Evolutionary conservation across 225 moss, liverwort and hornwort genomes (phyloP).

Genomic region (Physcomitrium patens): DNA sequence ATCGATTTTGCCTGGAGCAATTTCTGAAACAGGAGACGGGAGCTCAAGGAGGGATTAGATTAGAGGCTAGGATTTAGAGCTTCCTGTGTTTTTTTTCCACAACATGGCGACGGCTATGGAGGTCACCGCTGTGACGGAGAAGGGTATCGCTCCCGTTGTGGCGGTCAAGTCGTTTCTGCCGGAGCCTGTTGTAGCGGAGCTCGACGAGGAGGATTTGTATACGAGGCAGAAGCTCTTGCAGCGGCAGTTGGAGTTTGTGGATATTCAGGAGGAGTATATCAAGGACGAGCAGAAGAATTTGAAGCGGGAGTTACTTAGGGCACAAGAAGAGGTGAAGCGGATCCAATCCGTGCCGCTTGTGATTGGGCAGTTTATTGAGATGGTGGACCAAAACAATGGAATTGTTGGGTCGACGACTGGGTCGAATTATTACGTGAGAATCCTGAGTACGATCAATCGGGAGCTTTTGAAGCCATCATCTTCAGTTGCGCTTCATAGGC

Average conservation of each 20-base stretch:
- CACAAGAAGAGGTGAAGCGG: conserved; percentile 98
- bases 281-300: conserved; percentile 99
- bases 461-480: conserved; percentile 97
- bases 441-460: conserved; percentile 93
- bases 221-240: conserved; percentile 83
- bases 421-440: conserved; percentile 91
- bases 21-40: not conserved
- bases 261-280: conserved; percentile 96
- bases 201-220: conserved; percentile 95
- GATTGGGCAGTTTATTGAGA: conserved; percentile 97
- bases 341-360: conserved; percentile 99
- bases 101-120: conserved; percentile 50
- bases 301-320: conserved; percentile 89
- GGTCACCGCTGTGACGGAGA: conserved; percentile 47
- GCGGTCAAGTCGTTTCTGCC: conserved; percentile 53
- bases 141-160: conserved; percentile 49
- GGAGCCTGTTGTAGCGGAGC: conserved; percentile 54
- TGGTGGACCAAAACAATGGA: conserved; percentile 98
- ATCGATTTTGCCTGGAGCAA: not conserved
- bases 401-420: conserved; percentile 96
- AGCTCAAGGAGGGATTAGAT: not conserved
- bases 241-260: conserved; percentile 97
- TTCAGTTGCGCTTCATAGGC: conserved; percentile 89
- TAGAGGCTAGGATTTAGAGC: conserved; percentile 18
- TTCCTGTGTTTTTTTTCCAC: not conserved